A percentile compares a stretch with the other conserved stretches of the same genome.
These are phyloP conservation scores for Pseudocohnilembus persalinus DNA, from an alignment of 169 alveolate species.

Conservation along the genomic window DNA sequence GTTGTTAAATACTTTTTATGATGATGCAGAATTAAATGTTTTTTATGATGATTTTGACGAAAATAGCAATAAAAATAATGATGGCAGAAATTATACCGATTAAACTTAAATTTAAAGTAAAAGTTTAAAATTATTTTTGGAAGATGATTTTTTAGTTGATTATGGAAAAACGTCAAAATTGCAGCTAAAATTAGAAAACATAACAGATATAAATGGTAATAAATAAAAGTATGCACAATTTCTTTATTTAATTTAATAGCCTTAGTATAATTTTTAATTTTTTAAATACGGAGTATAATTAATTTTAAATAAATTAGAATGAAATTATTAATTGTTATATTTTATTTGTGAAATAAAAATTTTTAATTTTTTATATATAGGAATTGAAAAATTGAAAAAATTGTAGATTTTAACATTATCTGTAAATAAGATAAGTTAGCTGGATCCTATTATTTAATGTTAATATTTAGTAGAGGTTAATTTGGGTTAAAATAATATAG, in stretches of 20 bases:
- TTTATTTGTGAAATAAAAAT: background rate
- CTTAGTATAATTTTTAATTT: too few relatives aligned
- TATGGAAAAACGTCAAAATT: background rate
- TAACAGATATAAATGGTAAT: background rate
- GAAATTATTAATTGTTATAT: too few relatives aligned
- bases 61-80: background rate
- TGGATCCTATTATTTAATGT: background rate
- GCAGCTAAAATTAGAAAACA: background rate
- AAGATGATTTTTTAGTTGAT: background rate
- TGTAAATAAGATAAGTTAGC: background rate
- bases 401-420: background rate
- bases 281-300: too few relatives aligned
- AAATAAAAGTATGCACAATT: too few relatives aligned
- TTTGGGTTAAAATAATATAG: background rate
- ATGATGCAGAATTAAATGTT: background rate
- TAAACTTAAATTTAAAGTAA: background rate
- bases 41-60: background rate
- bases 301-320: too few relatives aligned
- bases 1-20: background rate
- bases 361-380: background rate
- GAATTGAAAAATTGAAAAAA: background rate
- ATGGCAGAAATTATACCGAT: background rate
- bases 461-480: background rate
- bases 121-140: background rate
- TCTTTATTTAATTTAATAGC: too few relatives aligned